Percentiles rank a stretch among this genome's conserved stretches.
Evolutionary conservation across 345 rosid species (phyloP).

Genomic region (Pistacia vera): DNA sequence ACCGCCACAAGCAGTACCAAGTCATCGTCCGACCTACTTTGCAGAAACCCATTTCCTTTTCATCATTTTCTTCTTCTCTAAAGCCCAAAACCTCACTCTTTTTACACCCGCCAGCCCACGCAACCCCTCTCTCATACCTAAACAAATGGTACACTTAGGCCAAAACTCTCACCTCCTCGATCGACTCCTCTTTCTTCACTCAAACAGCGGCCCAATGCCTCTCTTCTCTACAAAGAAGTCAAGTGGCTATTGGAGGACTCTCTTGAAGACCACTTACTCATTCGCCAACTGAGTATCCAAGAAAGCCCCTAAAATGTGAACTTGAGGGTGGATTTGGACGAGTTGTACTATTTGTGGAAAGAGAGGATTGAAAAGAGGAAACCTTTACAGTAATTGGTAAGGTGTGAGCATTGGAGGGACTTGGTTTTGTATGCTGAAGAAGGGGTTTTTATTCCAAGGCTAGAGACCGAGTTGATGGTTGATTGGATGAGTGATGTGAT

Average conservation of each 20-base stretch:
- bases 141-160: constrained; percentile 84
- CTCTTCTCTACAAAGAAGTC: constrained; percentile 66
- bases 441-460: constrained; percentile 48
- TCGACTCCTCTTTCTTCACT: constrained; percentile 52
- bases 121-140: constrained; percentile 21
- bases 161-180: constrained; percentile 51
- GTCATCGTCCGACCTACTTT: too few relatives aligned
- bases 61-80: too few relatives aligned
- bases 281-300: constrained; percentile 23
- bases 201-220: constrained; percentile 68
- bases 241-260: constrained; percentile 81
- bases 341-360: too few relatives aligned
- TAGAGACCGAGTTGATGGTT: constrained; percentile 79
- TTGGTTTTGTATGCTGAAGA: too few relatives aligned
- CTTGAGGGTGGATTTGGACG: too few relatives aligned
- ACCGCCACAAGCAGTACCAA: too few relatives aligned
- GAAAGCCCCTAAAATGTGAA: not conserved
- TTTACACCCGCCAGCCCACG: too few relatives aligned
- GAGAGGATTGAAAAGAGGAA: too few relatives aligned
- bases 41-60: too few relatives aligned
- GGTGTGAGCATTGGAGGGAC: too few relatives aligned
- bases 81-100: too few relatives aligned
- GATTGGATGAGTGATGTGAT: constrained; percentile 64
- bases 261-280: constrained; percentile 34
- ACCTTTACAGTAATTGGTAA: too few relatives aligned